phyloP scores from a whole-genome alignment of 1,139 yeast species.

The Debaryomyces fabryi region DNA sequence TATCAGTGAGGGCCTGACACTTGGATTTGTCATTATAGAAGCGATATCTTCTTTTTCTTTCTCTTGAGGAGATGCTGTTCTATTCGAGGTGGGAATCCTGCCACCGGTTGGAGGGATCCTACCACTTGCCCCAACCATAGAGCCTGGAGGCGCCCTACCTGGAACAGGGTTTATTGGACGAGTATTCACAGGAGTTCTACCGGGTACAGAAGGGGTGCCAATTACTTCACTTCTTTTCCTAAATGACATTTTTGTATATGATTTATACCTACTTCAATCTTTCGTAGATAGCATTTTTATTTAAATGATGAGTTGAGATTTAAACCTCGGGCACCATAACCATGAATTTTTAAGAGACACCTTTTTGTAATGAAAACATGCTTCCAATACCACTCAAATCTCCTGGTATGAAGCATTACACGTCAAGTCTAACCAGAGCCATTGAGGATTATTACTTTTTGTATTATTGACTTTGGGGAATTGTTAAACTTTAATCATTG shows the following conservation, averaged over 20 bases:
- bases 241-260: conserved; percentile 56
- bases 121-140: conserved; percentile 4
- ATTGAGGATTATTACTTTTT: background rate
- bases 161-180: conserved; percentile 12
- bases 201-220: conserved; percentile 26
- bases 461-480: background rate
- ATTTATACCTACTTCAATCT: background rate
- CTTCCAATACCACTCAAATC: background rate
- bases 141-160: conserved; percentile 13
- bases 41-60: conserved; percentile 15
- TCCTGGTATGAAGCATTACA: background rate
- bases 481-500: background rate
- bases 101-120: conserved; percentile 6
- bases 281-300: background rate
- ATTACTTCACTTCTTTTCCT: conserved; percentile 70
- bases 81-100: conserved; percentile 11
- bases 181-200: conserved; percentile 19
- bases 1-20: conserved; percentile 72
- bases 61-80: conserved; percentile 12
- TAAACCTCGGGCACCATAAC: background rate
- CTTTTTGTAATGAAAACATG: background rate
- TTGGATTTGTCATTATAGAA: conserved; percentile 46
- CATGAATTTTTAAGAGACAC: background rate
- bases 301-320: background rate
- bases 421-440: background rate